Base-by-base conservation (phyloP, 805 yeast genomes). In the Kluyveromyces aestuarii region DNA sequence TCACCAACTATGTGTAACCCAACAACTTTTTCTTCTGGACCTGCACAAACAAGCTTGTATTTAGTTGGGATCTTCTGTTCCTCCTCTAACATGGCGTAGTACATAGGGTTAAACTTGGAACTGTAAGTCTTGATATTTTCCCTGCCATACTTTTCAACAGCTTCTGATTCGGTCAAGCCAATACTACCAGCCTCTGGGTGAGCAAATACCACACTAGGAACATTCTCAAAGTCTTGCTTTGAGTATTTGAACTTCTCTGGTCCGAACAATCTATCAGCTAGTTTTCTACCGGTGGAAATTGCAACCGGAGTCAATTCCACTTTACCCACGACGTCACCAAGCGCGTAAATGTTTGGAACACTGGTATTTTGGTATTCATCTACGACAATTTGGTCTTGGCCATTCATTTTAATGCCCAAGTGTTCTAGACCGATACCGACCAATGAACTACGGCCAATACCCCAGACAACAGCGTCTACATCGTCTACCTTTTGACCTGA, bases 301-400 rank as follows among this genome's bases (percentile, higher is more conserved):
- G 99, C 99, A 41, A 89, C 97, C 8, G 99, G 99, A 2, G 99
- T 93, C 60, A 93, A 77, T 72, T 93, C 98, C 41, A 87, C 84
- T 30, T 85, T 81, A 53, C 96, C 97, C 41, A 87, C 84, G 51
- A 91, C 95, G 67, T 93, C 99, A 62, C 99, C 99, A 42, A 93
- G 72, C 1, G 99, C 84, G 64, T 76, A 87, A 54, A 93, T 75
- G 65, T 80, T 76, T 48, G 78, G 72, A 54, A 84, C 77, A 45
- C 79, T 73, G 8, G 97, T 84, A 62, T 81, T 79, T 74, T 93
- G 98, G 69, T 72, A 91, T 70, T 88, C 96, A 66, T 93, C 96
- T 37, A 80, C 96, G 45, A 77, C 67, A 44, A 93, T 74, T 66
- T 84, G 83, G 13, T 77, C 86, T 36, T 70, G 68, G 2, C 71